Evolutionary conservation across 306 rosid species (phyloP), one percentile per base, ranked within the genome.

Genomic region (Pterocarpus macrocarpus): DNA sequence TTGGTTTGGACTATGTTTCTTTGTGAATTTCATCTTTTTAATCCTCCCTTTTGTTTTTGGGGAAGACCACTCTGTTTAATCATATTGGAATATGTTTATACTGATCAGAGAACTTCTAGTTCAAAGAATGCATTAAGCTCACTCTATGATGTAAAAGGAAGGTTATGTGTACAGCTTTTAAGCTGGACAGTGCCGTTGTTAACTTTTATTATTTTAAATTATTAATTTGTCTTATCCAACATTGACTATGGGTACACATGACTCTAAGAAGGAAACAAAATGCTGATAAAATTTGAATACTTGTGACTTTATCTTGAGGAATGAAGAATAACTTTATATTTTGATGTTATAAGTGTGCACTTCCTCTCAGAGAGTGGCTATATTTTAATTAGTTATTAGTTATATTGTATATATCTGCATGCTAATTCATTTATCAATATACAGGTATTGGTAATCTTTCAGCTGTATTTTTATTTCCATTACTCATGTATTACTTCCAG

Each of bases 361-460:
- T 35, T 84, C 66, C 36, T 80, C 77, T 64, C 71, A 66, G 52
- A 64, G 74, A 77, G 43, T 62, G 64, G 41, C 41, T 36, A 35
- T 34, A 38, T 16, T 22, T 66, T 50, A 81, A 33, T 70, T 44
- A 68, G 56, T 39, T 39, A 41, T 79, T 76, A 65, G 17, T 71
- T 75, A 69, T 69, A 47, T 55, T 68, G 36, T 69, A 66, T 73
- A 6, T 53, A 38, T 38, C 16, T 73, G 52, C 58, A 34, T 81
- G 69, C 79, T 83, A 80, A 87, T 83, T 85, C 5, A 61, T 74
- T 17, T 77, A 56, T 81, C 63, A 56, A 32, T 77, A 59, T 86
- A 86, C 96, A 95, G 98, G 99, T 72, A 87, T 95, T 52, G 97
- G 97, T 65, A 93, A 91, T 87, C 84, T 92, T 62, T 85, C 90